phyloP scores from a whole-genome alignment of 805 yeast genomes.

The Zygotorulaspora sp. region DNA sequence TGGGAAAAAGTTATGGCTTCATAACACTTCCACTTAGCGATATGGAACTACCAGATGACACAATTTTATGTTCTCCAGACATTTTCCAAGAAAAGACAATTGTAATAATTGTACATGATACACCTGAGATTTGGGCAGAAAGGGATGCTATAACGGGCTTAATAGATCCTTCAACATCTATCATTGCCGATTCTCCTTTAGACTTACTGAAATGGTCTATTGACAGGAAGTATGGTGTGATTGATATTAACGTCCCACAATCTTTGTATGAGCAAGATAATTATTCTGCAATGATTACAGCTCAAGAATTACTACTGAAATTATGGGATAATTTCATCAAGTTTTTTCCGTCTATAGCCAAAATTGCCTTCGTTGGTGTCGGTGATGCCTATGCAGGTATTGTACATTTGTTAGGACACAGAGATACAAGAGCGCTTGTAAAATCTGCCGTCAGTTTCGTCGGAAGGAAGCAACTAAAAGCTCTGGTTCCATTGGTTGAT shows the following conservation, averaged over 20 bases:
- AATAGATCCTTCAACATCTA: slow-evolving; percentile 66
- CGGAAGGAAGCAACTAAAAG: slow-evolving; percentile 63
- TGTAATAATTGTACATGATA: slow-evolving; percentile 76
- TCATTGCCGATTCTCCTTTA: slow-evolving; percentile 69
- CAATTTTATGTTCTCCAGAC: slow-evolving; percentile 57
- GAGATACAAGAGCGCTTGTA: slow-evolving; percentile 60
- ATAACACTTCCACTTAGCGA: slow-evolving; percentile 61
- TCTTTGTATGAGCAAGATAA: slow-evolving; percentile 41
- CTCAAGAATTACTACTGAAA: slow-evolving; percentile 74
- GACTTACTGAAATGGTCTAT: slow-evolving; percentile 67
- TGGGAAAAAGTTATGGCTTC: slow-evolving; percentile 53
- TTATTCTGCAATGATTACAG: slow-evolving; percentile 58
- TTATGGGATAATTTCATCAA: slow-evolving; percentile 89
- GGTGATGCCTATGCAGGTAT: slow-evolving; percentile 88
- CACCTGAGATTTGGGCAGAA: slow-evolving; percentile 89
- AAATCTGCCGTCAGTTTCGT: slow-evolving; percentile 68
- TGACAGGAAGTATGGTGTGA: slow-evolving; percentile 61
- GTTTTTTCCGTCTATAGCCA: slow-evolving; percentile 60
- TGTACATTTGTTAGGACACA: slow-evolving; percentile 81
- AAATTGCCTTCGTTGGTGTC: slow-evolving; percentile 74
- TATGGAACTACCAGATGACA: slow-evolving; percentile 33
- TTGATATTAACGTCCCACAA: slow-evolving; percentile 79
- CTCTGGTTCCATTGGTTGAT: slow-evolving; percentile 81
- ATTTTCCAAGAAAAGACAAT: slow-evolving; percentile 61
- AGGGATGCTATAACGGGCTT: slow-evolving; percentile 75